Evolutionary conservation across 495 filamentous ascomycete genomes (phyloP).

Genomic region (Hypoxylon subgilvum): DNA sequence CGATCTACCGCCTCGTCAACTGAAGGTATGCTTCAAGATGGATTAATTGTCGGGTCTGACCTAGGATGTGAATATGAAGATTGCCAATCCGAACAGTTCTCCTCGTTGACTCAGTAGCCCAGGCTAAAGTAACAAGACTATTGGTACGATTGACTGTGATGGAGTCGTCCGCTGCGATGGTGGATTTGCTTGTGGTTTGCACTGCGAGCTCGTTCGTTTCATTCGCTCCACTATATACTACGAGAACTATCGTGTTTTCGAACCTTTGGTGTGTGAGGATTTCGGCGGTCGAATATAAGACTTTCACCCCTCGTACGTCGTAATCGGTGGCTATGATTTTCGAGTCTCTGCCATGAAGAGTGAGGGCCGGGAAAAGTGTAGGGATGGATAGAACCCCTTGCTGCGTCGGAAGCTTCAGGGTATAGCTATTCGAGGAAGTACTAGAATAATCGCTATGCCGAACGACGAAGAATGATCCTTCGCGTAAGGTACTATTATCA

Average conservation of each 20-base stretch:
- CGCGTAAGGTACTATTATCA: conserved; percentile 45
- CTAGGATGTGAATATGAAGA: conserved; percentile 60
- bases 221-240: conserved; percentile 70
- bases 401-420: conserved; percentile 65
- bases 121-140: conserved; percentile 43
- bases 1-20: conserved; percentile 49
- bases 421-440: conserved; percentile 63
- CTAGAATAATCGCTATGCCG: conserved; percentile 67
- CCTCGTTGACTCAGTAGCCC: conserved; percentile 21
- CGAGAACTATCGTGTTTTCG: conserved; percentile 56
- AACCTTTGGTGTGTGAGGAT: conserved; percentile 66
- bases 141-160: conserved; percentile 43
- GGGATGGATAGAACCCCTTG: conserved; percentile 67
- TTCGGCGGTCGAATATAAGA: conserved; percentile 78
- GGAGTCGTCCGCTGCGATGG: conserved; percentile 54
- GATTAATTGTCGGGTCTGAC: conserved; percentile 3
- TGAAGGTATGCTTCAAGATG: neutral
- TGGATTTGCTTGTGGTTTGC: conserved; percentile 49
- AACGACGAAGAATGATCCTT: conserved; percentile 67
- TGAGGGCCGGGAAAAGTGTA: conserved; percentile 66
- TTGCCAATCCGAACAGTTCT: conserved; percentile 58
- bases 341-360: conserved; percentile 73
- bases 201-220: conserved; percentile 74
- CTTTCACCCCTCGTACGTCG: conserved; percentile 63
- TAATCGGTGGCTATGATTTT: conserved; percentile 78